Base-by-base conservation (phyloP, 768 basidiomycete species). In the Boletus tomentosulus region DNA sequence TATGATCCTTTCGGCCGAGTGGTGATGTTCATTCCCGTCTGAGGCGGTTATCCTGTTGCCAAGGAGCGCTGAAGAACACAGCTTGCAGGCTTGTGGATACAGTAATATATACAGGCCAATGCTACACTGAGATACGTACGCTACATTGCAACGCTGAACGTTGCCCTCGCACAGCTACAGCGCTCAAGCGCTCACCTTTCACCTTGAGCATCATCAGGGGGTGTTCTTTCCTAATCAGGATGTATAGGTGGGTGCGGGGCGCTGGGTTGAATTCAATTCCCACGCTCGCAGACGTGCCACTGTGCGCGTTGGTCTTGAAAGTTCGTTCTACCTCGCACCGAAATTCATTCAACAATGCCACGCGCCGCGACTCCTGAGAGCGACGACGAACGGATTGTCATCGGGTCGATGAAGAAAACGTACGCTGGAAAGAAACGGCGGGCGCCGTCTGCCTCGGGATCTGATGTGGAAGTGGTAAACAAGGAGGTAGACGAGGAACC, bases 361-460 rank as follows among this genome's bases (percentile, higher is more conserved):
- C 62, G 53, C 53, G n/a, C 45, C 11, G 64, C 45, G 1, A 60
- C 55, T 1, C 66, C 70, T 4, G 68, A 71, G 24, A 63, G 62
- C 55, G 68, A 71, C 15, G 11, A 3, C 11, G 68, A 63, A 12
- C 55, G 1, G 10, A 15, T 65, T 22, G 64, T 43, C 19, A 4
- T 56, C 0, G 69, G 68, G 13, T 61, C 58, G 2, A 62, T 58
- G 1, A 68, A 58, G 57, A 71, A 62, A 34, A 68, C 61, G 1
- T 68, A 70, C 30, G 48, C 66, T 2, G 31, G 58, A 15, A 70
- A 72, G 65, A 71, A 70, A 44, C 58, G 66, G 41, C 64, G 64
- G n/a, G 50, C 49, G 1, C 25, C 28, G 15, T 62, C 68, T 8
- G 59, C 50, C 43, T 64, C 63, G 3, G 56, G 50, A 7, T 56